Evolutionary conservation across 305 asterid genomes (phyloP), one percentile per base, ranked within the genome.

Genomic region (Fraxinus sp.): DNA sequence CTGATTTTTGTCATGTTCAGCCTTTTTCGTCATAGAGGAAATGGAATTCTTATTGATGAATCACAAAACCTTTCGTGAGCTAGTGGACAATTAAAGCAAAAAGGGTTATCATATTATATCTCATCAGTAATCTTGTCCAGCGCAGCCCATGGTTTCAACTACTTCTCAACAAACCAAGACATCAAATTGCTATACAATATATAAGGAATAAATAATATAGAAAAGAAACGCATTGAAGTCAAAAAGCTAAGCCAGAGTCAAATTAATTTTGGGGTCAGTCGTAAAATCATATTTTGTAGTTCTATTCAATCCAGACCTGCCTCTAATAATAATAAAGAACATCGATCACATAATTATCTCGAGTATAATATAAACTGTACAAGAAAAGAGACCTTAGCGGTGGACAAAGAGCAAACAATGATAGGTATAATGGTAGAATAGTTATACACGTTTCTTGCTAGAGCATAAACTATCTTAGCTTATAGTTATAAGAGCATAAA

Each of bases 401-500:
- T 13, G 70, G 66, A 22, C 9, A 59, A 86, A 84, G 46, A 10
- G 18, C n/a, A 26, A 66, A 66, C 73, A 66, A 24, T 11, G 33
- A 26, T 57, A 57, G 11, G 26, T 18, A 57, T 55, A 57, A 57
- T 57, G 68, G 4, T 10, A 24, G 49, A 79, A 78, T 83, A 79
- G 16, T 79, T 78, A 20, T 78, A 52, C 32, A 83, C 55, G 73
- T 32, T 24, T 87, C 18, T 79, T 49, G 49, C 66, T 28, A 16
- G 37, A 85, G 74, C 72, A 66, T 66, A 78, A 74, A 74, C 11
- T 78, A 66, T 5, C 39, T 74, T 62, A 78, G 71, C 49, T 82
- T 32, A 44, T 81, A 66, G 49, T 41, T 41, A 41, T 41, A 41
- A 26, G 36, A 66, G n/a, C 8, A 66, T 66, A 66, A 11, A 66